Evolutionary conservation across 1,139 yeast species (phyloP).

Genomic region (Kurtzmaniella quercitrusa): DNA sequence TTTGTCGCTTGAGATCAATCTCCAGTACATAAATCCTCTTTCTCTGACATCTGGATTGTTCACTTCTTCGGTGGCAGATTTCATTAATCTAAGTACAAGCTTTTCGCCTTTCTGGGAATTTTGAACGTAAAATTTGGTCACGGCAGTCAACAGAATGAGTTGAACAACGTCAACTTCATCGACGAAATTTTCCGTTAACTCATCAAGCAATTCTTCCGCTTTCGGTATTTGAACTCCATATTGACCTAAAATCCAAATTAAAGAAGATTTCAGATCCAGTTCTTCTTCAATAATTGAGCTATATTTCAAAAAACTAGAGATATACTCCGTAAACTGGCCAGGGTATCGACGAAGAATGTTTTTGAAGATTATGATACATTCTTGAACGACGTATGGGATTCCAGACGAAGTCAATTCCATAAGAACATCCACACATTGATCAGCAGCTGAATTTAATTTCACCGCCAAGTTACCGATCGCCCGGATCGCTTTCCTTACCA

Average conservation of each 20-base stretch:
- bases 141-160: slow-evolving; percentile 67
- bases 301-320: slow-evolving; percentile 16
- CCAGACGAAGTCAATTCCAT: slow-evolving; percentile 61
- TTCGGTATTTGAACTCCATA: slow-evolving; percentile 51
- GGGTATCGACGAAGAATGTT: slow-evolving; percentile 80
- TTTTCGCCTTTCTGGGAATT: slow-evolving; percentile 54
- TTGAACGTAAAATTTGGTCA: slow-evolving; percentile 62
- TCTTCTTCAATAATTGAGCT: slow-evolving; percentile 50
- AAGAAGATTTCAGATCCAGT: slow-evolving; percentile 73
- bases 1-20: slow-evolving; percentile 56
- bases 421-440: slow-evolving; percentile 61
- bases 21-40: slow-evolving; percentile 83
- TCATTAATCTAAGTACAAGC: slow-evolving; percentile 56
- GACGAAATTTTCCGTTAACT: slow-evolving; percentile 43
- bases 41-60: slow-evolving; percentile 82
- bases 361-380: slow-evolving; percentile 70
- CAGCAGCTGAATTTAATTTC: slow-evolving; percentile 55
- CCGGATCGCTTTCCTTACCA: slow-evolving; percentile 82
- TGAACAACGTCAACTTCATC: slow-evolving; percentile 75
- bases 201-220: slow-evolving; percentile 43
- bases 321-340: slow-evolving; percentile 17
- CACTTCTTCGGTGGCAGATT: slow-evolving; percentile 69
- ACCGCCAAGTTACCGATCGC: slow-evolving; percentile 90
- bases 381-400: slow-evolving; percentile 75
- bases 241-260: slow-evolving; percentile 84